A percentile compares a stretch with the other conserved stretches of the same genome.
phyloP scores from a whole-genome alignment of 352 stramenopile species.

The Phytopythium montanum region DNA sequence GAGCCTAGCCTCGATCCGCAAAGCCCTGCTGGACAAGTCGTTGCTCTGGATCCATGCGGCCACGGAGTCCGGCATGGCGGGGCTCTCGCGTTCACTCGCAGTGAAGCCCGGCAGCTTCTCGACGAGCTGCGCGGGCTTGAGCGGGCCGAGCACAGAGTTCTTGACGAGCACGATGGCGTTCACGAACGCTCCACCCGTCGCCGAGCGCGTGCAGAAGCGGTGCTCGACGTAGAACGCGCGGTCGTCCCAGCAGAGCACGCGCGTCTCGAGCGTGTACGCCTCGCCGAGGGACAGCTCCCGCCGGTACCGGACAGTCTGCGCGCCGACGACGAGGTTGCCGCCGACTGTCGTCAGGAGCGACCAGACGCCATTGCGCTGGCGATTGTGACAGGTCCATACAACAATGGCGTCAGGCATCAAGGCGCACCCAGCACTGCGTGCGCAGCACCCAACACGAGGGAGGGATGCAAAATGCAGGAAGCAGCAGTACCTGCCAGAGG shows the following conservation, averaged over 20 bases:
- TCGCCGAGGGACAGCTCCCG: constrained; percentile 74
- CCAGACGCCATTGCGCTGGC: constrained; percentile 74
- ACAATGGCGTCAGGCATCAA: constrained; percentile 9
- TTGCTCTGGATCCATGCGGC: constrained; percentile 74
- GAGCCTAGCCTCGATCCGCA: constrained; percentile 34
- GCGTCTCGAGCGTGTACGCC: constrained; percentile 65
- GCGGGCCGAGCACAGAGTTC: constrained; percentile 74
- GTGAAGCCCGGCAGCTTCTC: constrained; percentile 41
- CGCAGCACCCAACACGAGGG: neutral
- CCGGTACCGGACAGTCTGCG: constrained; percentile 79
- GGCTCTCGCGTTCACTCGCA: constrained; percentile 26
- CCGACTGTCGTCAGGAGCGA: constrained; percentile 36
- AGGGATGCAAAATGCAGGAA: too few species aligned
- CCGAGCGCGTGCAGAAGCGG: constrained; percentile 59
- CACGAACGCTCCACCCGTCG: constrained; percentile 43
- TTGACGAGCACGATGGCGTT: constrained; percentile 88
- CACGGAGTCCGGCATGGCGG: constrained; percentile 48
- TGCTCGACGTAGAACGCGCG: constrained; percentile 87
- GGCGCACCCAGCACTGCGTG: neutral
- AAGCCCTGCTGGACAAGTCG: constrained; percentile 60
- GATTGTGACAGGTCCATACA: neutral
- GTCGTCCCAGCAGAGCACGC: constrained; percentile 76
- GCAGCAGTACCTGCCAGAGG: constrained; percentile 76
- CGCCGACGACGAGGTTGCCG: constrained; percentile 79
- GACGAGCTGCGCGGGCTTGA: constrained; percentile 57